Evolutionary conservation across 805 yeast species (phyloP).

Genomic region (Yarrowia alimentaria): DNA sequence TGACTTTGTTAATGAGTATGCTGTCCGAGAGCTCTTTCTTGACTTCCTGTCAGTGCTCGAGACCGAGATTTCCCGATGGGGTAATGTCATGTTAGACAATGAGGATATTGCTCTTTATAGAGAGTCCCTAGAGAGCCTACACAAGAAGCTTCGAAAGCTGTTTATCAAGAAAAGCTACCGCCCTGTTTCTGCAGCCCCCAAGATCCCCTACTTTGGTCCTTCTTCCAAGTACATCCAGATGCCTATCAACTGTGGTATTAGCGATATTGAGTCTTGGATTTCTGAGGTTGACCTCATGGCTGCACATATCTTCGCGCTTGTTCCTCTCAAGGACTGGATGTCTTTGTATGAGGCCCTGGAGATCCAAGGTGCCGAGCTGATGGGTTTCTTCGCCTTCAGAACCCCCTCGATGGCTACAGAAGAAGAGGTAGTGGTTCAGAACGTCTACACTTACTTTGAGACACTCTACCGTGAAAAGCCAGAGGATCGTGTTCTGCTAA

Average conservation of each 20-base stretch:
- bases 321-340: constrained; percentile 74
- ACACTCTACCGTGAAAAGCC: constrained; percentile 50
- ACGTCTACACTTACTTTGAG: constrained; percentile 68
- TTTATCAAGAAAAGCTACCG: constrained; percentile 44
- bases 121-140: constrained; percentile 44
- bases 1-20: constrained; percentile 69
- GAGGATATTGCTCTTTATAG: constrained; percentile 31
- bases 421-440: constrained; percentile 59
- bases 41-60: constrained; percentile 67
- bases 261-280: constrained; percentile 56
- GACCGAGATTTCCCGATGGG: constrained; percentile 51
- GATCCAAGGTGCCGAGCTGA: constrained; percentile 57
- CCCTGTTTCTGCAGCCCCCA: constrained; percentile 37
- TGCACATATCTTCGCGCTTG: constrained; percentile 53
- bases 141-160: constrained; percentile 63
- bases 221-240: constrained; percentile 21
- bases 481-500: constrained; percentile 45
- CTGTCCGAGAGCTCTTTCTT: constrained; percentile 57
- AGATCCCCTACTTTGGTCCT: constrained; percentile 33
- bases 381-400: constrained; percentile 58
- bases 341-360: constrained; percentile 71
- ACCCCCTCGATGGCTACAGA: constrained; percentile 43
- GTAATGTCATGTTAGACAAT: constrained; percentile 6
- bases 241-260: constrained; percentile 28
- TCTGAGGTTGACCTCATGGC: constrained; percentile 62